These are phyloP conservation scores for Tirmania nivea DNA, from an alignment of 495 filamentous ascomycete species.

Conservation along the genomic window DNA sequence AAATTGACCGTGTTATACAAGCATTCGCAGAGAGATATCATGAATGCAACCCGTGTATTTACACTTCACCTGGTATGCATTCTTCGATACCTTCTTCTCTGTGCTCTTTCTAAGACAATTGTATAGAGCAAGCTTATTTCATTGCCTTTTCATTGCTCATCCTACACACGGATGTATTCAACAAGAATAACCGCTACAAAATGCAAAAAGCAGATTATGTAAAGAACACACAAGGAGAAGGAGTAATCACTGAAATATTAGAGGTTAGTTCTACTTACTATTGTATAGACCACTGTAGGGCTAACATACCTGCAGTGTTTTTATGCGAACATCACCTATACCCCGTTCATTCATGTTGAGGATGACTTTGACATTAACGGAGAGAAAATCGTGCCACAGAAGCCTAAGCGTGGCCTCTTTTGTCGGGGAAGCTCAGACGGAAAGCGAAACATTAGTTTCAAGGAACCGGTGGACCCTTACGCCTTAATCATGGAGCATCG, in stretches of 20 bases:
- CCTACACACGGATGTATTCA: conserved; percentile 93
- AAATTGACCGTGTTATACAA: conserved; percentile 86
- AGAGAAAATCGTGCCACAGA: conserved; percentile 48
- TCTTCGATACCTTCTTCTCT: not conserved
- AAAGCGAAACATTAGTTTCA: conserved; percentile 28
- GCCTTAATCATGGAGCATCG: conserved; percentile 76
- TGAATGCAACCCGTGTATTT: conserved; percentile 95
- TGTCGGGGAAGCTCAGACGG: conserved; percentile 40
- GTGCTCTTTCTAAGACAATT: conserved; percentile 3
- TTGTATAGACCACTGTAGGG: not conserved
- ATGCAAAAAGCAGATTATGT: conserved; percentile 95
- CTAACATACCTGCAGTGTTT: conserved; percentile 34
- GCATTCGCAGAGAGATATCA: conserved; percentile 92
- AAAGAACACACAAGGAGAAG: conserved; percentile 78
- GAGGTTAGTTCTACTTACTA: conserved; percentile 22
- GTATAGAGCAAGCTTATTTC: conserved; percentile 75
- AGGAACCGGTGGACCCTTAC: conserved; percentile 87
- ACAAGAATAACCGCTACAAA: conserved; percentile 97
- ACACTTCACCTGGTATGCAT: conserved; percentile 44
- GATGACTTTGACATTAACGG: conserved; percentile 68
- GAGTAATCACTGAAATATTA: conserved; percentile 74
- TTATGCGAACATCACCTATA: conserved; percentile 96
- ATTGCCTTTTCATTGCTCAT: conserved; percentile 94
- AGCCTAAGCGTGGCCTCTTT: conserved; percentile 48
- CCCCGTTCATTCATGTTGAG: conserved; percentile 90